Evolutionary conservation across 1,284 basidiomycete genomes (phyloP), one percentile per base, ranked within the genome.

Genomic region (Ceratobasidium sp.): DNA sequence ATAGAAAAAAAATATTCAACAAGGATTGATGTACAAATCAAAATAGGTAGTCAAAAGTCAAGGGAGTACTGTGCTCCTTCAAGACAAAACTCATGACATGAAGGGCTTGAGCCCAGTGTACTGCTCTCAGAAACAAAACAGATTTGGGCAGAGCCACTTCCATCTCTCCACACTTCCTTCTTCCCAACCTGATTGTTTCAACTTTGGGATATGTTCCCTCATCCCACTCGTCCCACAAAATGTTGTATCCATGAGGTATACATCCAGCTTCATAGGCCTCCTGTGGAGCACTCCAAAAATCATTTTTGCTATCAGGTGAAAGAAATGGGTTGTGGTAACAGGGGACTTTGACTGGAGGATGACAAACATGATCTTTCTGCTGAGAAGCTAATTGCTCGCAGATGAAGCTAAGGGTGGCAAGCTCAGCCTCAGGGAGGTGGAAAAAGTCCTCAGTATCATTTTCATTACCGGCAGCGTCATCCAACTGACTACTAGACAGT

Each of bases 361-460:
- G 63, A 10, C 63, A 40, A 26, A 64, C 39, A 44, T 64, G 39
- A 9, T 64, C 18, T 15, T 64, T 46, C 20, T 64, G 63, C 63
- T 64, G 18, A 15, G 20, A 9, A 7, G 15, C 18, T 18, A 64
- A 20, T 18, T 64, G 63, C 40, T 42, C 15, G 5, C 20, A 40
- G 7, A 64, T 20, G 26, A 64, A 46, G 39, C 20, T 44, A 20
- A 44, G 15, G 9, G 40, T 64, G 13, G 1, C 20, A 0, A 44
- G 15, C 40, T 42, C 63, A 15, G 39, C 63, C 5, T 44, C 23
- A 18, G 63, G 44, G 13, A 64, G 40, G 18, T 60, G 28, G 12
- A 26, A 60, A 60, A 60, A 33, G 28, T 60, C 58, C 12, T 60
- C 26, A 18, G 33, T 5, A 44, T 42, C 33, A 33, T 33, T 33